These are phyloP conservation scores for Termitomyces sp. DNA, from an alignment of 768 basidiomycete genomes.

Conservation along the genomic window DNA sequence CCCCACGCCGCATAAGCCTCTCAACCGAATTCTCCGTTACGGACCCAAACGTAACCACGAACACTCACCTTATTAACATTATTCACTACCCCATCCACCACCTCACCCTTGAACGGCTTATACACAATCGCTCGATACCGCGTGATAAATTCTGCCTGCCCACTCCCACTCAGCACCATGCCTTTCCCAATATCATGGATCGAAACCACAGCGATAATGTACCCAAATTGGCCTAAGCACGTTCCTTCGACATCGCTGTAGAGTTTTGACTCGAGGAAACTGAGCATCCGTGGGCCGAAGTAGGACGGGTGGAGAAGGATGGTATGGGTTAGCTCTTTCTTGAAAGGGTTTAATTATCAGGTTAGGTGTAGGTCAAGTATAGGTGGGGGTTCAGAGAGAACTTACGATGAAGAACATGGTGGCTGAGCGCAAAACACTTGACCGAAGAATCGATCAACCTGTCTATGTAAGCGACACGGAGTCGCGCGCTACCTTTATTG, in stretches of 20 bases:
- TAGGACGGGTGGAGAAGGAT: conserved; percentile 97
- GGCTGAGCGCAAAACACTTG: background rate
- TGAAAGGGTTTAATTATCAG: conserved; percentile 3
- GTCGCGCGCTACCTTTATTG: too few relatives aligned
- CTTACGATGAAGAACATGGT: conserved; percentile 51
- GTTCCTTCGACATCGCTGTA: conserved; percentile 97
- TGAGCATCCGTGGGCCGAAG: conserved; percentile 93
- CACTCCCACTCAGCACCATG: conserved; percentile 85
- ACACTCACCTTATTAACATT: conserved; percentile 87
- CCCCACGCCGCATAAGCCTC: background rate
- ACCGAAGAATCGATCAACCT: too few relatives aligned
- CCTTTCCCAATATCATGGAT: conserved; percentile 91
- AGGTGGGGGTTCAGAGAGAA: conserved; percentile 12
- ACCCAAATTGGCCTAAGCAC: conserved; percentile 92
- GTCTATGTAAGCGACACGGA: too few relatives aligned
- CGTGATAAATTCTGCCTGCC: conserved; percentile 94
- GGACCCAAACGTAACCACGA: background rate
- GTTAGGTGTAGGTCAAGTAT: background rate
- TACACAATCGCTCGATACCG: conserved; percentile 96
- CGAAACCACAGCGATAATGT: conserved; percentile 88
- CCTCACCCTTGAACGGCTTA: conserved; percentile 99
- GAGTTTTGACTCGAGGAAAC: conserved; percentile 88
- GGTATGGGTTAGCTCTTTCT: conserved; percentile 98
- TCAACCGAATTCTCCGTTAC: background rate
- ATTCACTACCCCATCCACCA: conserved; percentile 93